phyloP scores from a whole-genome alignment of 805 yeast genomes.

The Cyberlindnera saturnus region DNA sequence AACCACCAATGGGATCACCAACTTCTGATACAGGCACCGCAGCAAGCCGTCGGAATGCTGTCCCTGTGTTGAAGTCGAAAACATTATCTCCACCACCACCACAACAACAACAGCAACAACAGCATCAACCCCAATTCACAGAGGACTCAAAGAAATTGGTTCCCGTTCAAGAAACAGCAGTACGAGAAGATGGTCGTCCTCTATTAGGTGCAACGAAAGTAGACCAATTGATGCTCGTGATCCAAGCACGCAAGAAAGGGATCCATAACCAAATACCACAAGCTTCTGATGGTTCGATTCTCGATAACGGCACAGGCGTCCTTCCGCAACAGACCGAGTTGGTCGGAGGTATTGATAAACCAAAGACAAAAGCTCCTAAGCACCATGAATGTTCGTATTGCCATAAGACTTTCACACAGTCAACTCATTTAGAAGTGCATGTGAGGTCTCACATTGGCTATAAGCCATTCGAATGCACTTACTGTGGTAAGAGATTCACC shows the following conservation, averaged over 20 bases:
- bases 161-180: constrained; percentile 40
- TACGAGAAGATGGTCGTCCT: constrained; percentile 60
- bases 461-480: constrained; percentile 76
- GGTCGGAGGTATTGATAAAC: constrained; percentile 78
- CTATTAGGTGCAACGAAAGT: constrained; percentile 82
- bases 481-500: constrained; percentile 76
- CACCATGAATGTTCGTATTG: constrained; percentile 73
- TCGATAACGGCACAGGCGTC: constrained; percentile 45
- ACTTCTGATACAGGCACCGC: constrained; percentile 1
- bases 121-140: constrained; percentile 2
- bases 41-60: not conserved
- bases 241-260: constrained; percentile 82
- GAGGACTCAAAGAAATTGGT: constrained; percentile 23
- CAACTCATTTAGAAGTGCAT: constrained; percentile 90
- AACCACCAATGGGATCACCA: constrained; percentile 2
- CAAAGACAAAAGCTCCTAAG: constrained; percentile 39
- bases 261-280: constrained; percentile 57
- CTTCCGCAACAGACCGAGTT: constrained; percentile 56
- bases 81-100: constrained; percentile 7
- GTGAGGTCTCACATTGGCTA: constrained; percentile 81
- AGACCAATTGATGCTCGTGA: constrained; percentile 85
- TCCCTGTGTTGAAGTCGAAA: constrained; percentile 5
- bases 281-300: constrained; percentile 63
- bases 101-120: not conserved
- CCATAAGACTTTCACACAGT: constrained; percentile 72